These are phyloP conservation scores for Penicillium sp. DNA, from an alignment of 2,329 filamentous ascomycete species.

Conservation along the genomic window DNA sequence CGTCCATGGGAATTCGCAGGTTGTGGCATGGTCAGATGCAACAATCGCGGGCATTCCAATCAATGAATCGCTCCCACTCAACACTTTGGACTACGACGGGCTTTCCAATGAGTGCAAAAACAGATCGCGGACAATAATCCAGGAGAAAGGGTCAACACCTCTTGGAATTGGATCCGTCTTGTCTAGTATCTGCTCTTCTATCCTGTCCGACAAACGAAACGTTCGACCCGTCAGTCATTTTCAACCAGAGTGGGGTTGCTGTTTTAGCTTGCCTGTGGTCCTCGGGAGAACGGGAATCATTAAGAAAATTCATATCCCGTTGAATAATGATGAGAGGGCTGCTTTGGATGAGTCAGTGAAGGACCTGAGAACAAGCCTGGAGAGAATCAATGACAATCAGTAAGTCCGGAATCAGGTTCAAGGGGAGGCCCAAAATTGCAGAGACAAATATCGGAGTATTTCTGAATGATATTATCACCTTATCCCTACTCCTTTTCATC, in stretches of 20 bases:
- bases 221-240: conserved; percentile 58
- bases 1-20: conserved; percentile 57
- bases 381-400: conserved; percentile 2
- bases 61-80: background rate
- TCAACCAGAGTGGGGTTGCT: conserved; percentile 55
- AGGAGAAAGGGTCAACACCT: conserved; percentile 57
- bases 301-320: conserved; percentile 35
- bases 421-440: background rate
- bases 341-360: conserved; percentile 8
- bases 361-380: conserved; percentile 9
- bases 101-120: conserved; percentile 55
- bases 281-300: conserved; percentile 57
- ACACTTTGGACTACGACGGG: conserved; percentile 37
- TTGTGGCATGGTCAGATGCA: conserved; percentile 55
- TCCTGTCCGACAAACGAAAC: conserved; percentile 56
- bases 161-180: conserved; percentile 59
- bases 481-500: too few species aligned
- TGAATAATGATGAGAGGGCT: conserved; percentile 28
- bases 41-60: conserved; percentile 53
- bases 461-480: too few species aligned
- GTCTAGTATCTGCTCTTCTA: conserved; percentile 57
- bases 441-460: background rate
- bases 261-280: conserved; percentile 58
- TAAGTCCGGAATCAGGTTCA: background rate
- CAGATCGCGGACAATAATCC: conserved; percentile 56